Base-by-base conservation (phyloP, 192 early-diverging fungal genomes). In the Coemansia sp. region DNA sequence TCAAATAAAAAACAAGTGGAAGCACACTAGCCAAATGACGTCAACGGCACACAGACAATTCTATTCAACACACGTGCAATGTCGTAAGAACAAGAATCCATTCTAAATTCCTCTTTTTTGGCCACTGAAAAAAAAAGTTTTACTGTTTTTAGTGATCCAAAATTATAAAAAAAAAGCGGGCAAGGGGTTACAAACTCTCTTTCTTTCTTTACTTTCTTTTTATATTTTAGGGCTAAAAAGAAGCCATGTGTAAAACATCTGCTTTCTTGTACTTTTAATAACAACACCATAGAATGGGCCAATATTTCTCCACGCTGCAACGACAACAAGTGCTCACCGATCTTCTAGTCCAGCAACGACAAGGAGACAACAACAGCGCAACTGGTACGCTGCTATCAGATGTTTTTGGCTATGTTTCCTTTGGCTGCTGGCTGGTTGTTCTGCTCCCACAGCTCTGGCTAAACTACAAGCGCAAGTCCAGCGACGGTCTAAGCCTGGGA, bases 381-480 rank as follows among this genome's bases (percentile, higher is more conserved):
- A 33, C 61, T 33, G 71, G 72, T 43, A 61, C 64, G 1, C n/a
- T 79, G 13, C 68, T 73, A 0, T 81, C 78, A 2, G 72, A 81
- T 42, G 13, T 81, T 0, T 81, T 75, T 59, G 72, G 72, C 7
- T 74, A 81, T 43, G 53, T 75, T 8, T 81, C 72, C 35, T 81
- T 81, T 45, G 72, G 48, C 8, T 75, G 72, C 55, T 81, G 72
- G 72, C 66, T 75, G 21, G 63, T 71, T 34, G 78, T 81, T 0
- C 66, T 74, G 37, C 12, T 81, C 59, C 72, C 78, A 21, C 78
- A 74, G 69, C 64, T 81, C n/a, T 74, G 64, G 65, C 66, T 74
- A 52, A 81, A 75, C 68, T 81, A 75, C 63, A 65, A 60, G 57
- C 72, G 78, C 39, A 74, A 81, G 53, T 81, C 78, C 30, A 75